These are phyloP conservation scores for Fusarium guadeloupense DNA, from an alignment of 2,329 filamentous ascomycete genomes.

Conservation along the genomic window DNA sequence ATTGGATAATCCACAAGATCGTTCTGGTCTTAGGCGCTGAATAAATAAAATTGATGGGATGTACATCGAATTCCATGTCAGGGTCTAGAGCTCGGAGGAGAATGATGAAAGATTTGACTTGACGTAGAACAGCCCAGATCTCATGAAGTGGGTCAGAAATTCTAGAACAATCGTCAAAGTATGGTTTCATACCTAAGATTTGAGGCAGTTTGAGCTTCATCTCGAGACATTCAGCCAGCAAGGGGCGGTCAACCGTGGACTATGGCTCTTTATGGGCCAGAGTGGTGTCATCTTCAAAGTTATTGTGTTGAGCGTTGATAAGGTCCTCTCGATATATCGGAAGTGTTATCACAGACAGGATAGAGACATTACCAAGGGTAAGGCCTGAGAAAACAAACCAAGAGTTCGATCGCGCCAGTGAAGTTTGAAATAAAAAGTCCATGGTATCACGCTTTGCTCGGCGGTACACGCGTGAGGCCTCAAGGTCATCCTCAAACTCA, in stretches of 20 bases:
- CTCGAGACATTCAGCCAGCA: background rate
- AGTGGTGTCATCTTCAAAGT: conserved; percentile 2
- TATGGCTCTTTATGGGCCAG: background rate
- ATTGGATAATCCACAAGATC: background rate
- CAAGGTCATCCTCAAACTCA: conserved; percentile 9
- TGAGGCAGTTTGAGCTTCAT: conserved; percentile 2
- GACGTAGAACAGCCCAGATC: background rate
- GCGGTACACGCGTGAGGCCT: conserved; percentile 14
- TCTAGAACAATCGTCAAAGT: background rate
- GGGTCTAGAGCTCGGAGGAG: too few relatives aligned
- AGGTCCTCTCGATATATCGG: conserved; percentile 15
- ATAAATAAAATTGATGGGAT: too few relatives aligned
- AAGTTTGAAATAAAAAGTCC: conserved; percentile 19
- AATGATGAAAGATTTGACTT: background rate
- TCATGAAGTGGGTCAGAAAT: background rate
- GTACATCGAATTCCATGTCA: too few relatives aligned
- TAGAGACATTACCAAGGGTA: conserved; percentile 6
- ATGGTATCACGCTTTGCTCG: conserved; percentile 8
- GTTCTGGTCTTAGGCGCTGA: background rate
- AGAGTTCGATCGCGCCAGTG: background rate
- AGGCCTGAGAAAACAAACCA: conserved; percentile 12
- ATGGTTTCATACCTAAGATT: background rate
- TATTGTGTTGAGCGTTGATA: conserved; percentile 8
- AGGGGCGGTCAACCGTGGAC: background rate
- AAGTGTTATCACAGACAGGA: conserved; percentile 6